Percentiles rank a stretch among this genome's conserved stretches.
Conservation (phyloP, 805 yeast genomes). For the Schwanniomyces yamadae region DNA sequence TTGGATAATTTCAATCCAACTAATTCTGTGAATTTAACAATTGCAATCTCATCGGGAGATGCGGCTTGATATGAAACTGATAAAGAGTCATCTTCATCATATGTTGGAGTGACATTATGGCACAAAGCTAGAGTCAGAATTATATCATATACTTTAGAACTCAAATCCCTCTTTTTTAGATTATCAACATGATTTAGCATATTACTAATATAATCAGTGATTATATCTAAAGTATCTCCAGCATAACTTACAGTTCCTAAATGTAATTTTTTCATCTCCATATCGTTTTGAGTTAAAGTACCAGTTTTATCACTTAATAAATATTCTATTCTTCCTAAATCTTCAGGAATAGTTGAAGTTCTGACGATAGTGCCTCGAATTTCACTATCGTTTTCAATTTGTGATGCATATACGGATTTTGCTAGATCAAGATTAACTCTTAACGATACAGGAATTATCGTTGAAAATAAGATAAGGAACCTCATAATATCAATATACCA, state of each 20-base stretch:
- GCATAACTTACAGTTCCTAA: conserved; percentile 91
- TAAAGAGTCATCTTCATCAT: conserved; percentile 65
- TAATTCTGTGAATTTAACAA: conserved; percentile 83
- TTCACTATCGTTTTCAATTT: conserved; percentile 81
- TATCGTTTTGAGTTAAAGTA: conserved; percentile 94
- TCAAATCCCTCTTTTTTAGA: conserved; percentile 61
- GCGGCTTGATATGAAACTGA: conserved; percentile 85
- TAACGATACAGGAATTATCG: conserved; percentile 93
- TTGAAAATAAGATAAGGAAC: conserved; percentile 85
- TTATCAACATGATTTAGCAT: conserved; percentile 23
- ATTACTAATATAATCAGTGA: conserved; percentile 59
- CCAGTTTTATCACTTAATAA: conserved; percentile 94
- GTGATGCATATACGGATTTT: conserved; percentile 92
- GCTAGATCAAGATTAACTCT: conserved; percentile 95
- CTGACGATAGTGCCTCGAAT: conserved; percentile 90
- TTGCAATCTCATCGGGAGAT: conserved; percentile 97
- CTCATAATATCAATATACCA: conserved; percentile 94
- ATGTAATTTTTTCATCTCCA: conserved; percentile 93
- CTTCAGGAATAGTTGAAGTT: conserved; percentile 97
- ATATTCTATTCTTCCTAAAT: conserved; percentile 92
- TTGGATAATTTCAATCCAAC: conserved; percentile 80
- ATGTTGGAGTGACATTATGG: conserved; percentile 94
- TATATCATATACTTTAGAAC: conserved; percentile 74
- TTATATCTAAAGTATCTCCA: conserved; percentile 89
- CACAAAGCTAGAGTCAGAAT: conserved; percentile 86